Conservation (phyloP, 2,329 filamentous ascomycete genomes). For the Claviceps pazoutovae region DNA sequence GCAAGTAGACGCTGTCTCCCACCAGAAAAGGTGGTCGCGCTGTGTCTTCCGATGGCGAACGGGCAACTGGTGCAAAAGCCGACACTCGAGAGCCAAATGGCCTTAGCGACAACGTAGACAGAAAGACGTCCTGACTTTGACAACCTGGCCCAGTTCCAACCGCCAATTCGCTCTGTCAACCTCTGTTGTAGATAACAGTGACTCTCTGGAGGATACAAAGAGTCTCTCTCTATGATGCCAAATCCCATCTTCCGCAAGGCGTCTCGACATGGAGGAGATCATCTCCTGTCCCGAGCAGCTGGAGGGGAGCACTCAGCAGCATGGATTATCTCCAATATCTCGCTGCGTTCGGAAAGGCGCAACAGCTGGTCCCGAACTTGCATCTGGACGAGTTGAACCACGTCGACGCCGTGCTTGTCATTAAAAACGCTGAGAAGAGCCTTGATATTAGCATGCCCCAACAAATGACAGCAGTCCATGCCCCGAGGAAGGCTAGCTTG, state of each 20-base stretch:
- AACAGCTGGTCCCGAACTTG: conserved; percentile 51
- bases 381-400: conserved; percentile 48
- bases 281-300: conserved; percentile 26
- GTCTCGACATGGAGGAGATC: conserved; percentile 31
- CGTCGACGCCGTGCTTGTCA: conserved; percentile 42
- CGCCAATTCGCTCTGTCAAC: neutral
- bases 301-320: conserved; percentile 17
- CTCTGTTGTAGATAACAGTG: neutral
- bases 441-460: conserved; percentile 41
- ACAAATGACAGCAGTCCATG: conserved; percentile 55
- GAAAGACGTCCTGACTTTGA: neutral
- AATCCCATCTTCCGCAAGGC: conserved; percentile 29
- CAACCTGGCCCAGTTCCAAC: neutral
- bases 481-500: conserved; percentile 36
- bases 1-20: neutral
- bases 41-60: neutral
- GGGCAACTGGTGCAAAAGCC: neutral
- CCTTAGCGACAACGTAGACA: neutral
- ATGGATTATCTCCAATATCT: conserved; percentile 32
- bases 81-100: neutral
- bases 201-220: neutral
- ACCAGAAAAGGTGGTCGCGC: neutral
- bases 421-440: conserved; percentile 40
- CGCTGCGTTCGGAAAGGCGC: conserved; percentile 43
- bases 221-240: conserved; percentile 13